Evolutionary conservation across 495 filamentous ascomycete genomes (phyloP).

Genomic region (Darksidea phi): DNA sequence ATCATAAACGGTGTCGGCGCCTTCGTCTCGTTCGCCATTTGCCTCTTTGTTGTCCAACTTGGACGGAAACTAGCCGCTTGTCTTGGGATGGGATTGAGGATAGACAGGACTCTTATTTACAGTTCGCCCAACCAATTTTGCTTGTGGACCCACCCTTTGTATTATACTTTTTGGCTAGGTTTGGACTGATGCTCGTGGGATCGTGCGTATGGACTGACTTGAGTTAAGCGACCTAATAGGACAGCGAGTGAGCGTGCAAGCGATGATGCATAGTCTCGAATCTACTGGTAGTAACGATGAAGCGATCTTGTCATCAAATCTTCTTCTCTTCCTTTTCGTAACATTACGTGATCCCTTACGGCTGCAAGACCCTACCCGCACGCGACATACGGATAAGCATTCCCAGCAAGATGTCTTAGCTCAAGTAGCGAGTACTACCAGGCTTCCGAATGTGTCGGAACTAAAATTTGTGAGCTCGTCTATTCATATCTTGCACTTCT

Average conservation of each 20-base stretch:
- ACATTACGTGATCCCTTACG: no score
- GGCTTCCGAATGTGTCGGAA: neutral
- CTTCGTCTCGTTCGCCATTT: no score
- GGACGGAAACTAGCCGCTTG: neutral
- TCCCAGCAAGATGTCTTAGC: neutral
- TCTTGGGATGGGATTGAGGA: neutral
- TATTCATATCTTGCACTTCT: neutral
- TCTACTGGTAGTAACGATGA: neutral
- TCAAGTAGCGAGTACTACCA: neutral
- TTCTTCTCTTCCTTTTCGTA: neutral
- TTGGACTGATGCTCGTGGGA: neutral
- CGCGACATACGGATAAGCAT: neutral
- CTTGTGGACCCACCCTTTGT: neutral
- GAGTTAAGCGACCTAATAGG: neutral
- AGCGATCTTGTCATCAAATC: neutral
- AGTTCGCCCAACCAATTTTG: neutral
- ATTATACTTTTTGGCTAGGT: slow-evolving; percentile 8
- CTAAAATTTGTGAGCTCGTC: neutral
- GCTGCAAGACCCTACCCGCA: neutral
- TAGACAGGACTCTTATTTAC: neutral
- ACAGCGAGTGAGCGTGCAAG: neutral
- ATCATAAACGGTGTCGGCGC: no score
- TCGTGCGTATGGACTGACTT: neutral
- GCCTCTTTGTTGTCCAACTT: neutral
- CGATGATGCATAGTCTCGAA: neutral